Evolutionary conservation across 164 flowering plant species (phyloP).

Genomic region (Kingdonia uniflora): DNA sequence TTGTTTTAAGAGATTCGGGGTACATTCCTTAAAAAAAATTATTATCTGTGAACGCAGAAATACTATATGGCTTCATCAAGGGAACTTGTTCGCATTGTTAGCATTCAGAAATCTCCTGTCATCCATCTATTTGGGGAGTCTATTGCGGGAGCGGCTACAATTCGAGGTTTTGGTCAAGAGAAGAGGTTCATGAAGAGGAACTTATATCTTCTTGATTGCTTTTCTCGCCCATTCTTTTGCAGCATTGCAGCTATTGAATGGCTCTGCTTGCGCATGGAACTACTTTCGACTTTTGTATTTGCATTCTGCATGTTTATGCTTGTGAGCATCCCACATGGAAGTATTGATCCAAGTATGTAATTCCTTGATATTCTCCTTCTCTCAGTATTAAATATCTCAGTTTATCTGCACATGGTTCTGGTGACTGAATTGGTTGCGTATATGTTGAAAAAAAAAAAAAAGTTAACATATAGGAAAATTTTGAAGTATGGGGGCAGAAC

Average conservation of each 20-base stretch:
- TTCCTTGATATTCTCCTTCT: not conserved
- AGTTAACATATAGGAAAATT: too few relatives aligned
- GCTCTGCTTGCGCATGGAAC: constrained; percentile 97
- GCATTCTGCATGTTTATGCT: constrained; percentile 95
- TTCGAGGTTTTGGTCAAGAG: constrained; percentile 96
- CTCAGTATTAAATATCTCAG: too few relatives aligned
- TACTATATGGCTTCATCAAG: constrained; percentile 97
- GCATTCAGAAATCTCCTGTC: constrained; percentile 94
- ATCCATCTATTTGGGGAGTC: constrained; percentile 96
- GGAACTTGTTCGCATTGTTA: constrained; percentile 91
- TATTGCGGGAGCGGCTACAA: constrained; percentile 96
- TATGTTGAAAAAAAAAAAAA: too few relatives aligned
- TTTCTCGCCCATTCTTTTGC: constrained; percentile 96
- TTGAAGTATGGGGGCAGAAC: too few relatives aligned
- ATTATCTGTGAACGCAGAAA: constrained; percentile 51
- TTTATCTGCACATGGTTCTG: too few relatives aligned
- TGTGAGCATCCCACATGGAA: constrained; percentile 92
- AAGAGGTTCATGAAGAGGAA: constrained; percentile 94
- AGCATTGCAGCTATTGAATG: constrained; percentile 96
- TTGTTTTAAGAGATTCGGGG: too few relatives aligned
- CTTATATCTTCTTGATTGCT: constrained; percentile 88
- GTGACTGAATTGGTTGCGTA: too few relatives aligned
- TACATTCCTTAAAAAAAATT: not conserved
- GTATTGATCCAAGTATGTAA: constrained; percentile 89
- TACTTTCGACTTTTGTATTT: constrained; percentile 91